Percentiles rank a stretch among this genome's conserved stretches.
These are phyloP conservation scores for Solanum hybrid DNA, from an alignment of 305 asterid genomes.

Conservation along the genomic window DNA sequence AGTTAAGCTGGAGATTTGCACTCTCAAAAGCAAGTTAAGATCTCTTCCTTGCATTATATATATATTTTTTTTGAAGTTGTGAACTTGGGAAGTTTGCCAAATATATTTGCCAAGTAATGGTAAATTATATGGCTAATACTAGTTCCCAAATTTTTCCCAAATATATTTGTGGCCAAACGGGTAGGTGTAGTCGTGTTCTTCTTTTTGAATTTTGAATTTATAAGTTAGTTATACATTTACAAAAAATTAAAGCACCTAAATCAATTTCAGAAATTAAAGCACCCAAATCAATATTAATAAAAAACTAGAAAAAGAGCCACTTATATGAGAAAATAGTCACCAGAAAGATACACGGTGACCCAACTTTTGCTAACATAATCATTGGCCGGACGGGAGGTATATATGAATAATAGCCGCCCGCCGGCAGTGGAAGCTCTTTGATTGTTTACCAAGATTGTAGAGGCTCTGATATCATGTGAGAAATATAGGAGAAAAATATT, in stretches of 20 bases:
- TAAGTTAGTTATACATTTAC: neutral
- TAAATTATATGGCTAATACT: neutral
- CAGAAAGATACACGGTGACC: neutral
- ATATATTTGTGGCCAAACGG: neutral
- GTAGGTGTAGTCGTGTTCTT: neutral
- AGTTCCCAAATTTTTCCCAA: neutral
- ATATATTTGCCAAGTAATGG: neutral
- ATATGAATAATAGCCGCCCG: neutral
- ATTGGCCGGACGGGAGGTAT: neutral
- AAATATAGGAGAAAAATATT: neutral
- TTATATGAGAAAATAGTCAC: neutral
- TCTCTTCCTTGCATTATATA: neutral
- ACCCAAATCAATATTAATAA: neutral
- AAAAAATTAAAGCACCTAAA: neutral
- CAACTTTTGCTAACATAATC: neutral
- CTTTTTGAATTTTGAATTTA: neutral
- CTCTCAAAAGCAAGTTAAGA: conserved; percentile 2
- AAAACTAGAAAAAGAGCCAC: neutral
- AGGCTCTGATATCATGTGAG: neutral
- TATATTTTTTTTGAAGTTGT: neutral
- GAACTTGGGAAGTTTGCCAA: neutral
- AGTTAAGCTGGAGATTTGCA: neutral
- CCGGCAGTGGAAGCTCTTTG: neutral
- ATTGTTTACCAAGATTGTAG: neutral
- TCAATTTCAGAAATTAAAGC: neutral